Evolutionary conservation across 2,329 filamentous ascomycete genomes (phyloP), one percentile per base, ranked within the genome.

Genomic region (Karstenula rhodostoma): DNA sequence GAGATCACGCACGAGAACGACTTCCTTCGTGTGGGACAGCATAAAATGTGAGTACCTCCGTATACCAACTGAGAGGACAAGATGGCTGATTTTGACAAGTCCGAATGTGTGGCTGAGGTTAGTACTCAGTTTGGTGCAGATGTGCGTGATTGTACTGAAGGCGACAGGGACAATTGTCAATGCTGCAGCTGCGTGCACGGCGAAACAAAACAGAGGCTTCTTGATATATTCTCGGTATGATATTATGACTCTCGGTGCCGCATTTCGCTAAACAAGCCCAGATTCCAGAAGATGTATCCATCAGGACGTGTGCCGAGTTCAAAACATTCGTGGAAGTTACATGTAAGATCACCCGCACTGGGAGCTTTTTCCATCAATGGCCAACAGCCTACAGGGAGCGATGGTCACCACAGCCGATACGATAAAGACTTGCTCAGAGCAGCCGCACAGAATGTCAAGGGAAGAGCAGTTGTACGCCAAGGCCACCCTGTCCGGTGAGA

Each of bases 391-490:
- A n/a, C 27, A 62, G 84, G 84, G 57, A 82, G 83, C 61, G 89
- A 91, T 72, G 83, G 82, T 1, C 93, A 96, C 75, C 72, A 82
- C 47, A 93, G 91, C 77, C 77, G 82, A 25, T 96, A 93, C 72
- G 73, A 82, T 0, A 89, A 85, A 83, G 77, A 83, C 3, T 92
- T 90, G 81, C 80, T 92, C 59, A 15, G 49, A 6, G 50, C 65
- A 68, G 81, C 58, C 77, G 77, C 54, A 5, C 13, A 15, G 8
- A 5, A 35, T 83, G 87, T 70, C 69, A 79, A 50, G 47, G 65
- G 27, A 59, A 75, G 43, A 78, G 82, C 68, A 58, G 29, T 64
- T 5, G 56, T 73, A 17, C 71, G 75, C 13, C 72, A 72, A 60
- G 76, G 72, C 1, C 49, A 73, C 5, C 8, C 13, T 8, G 23